Base-by-base conservation (phyloP, 2,329 filamentous ascomycete species). In the Botryotinia narcissicola region DNA sequence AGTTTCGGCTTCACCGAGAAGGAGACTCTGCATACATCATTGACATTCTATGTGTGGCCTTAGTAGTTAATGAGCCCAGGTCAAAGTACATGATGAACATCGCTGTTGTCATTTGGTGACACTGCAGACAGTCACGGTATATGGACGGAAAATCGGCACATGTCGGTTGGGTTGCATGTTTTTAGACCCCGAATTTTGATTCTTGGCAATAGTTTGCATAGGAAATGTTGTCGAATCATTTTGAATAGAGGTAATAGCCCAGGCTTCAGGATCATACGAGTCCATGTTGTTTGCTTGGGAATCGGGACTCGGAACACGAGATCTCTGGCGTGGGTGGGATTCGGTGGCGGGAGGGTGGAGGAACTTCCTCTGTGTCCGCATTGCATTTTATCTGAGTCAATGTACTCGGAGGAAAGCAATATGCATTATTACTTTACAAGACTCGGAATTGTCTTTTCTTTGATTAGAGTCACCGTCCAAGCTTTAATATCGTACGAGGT, bases 41-140 rank as follows among this genome's bases (percentile, higher is more conserved):
- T 37, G 35, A 60, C 18, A 20, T 57, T 57, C 51, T 18, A 57
- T 18, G 14, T 57, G 35, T 37, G 59, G 59, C 32, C 32, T 37
- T 25, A 40, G 59, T 61, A n/a, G 59, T 40, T 61, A 61, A 37
- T 40, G 22, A 40, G 59, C 29, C 32, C 35, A 61, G 37, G 40
- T 37, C 22, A 40, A 40, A 37, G 35, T 37, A 22, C 35, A 61
- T 61, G 32, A 16, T 40, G 32, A 29, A 42, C 3, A 20, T 63
- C 61, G n/a, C 16, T 42, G 46, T 68, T 48, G 64, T 68, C 64
- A 68, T 68, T 54, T 29, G 64, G 64, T 35, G 37, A 37, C 64
- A 67, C 64, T 67, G 64, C 32, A 67, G 46, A 40, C 25, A 20
- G 37, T 35, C 25, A 35, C 29, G 8, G 12, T 32, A 10, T 29